Percentiles rank a stretch among this genome's conserved stretches.
Evolutionary conservation across 345 rosid species (phyloP).

Genomic region (Gossypium rotundifolium): DNA sequence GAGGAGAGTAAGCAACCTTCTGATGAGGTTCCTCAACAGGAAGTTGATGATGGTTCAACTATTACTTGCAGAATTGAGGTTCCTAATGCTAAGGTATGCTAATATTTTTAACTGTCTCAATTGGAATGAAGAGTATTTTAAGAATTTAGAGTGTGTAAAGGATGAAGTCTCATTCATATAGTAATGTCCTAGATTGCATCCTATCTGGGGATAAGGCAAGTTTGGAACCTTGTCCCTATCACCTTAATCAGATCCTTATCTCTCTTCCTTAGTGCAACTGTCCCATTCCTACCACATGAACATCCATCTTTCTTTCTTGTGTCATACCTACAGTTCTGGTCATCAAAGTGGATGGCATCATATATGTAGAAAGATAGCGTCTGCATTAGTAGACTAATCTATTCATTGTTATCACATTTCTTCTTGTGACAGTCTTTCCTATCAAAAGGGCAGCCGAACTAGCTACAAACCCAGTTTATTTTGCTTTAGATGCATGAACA

Average conservation of each 20-base stretch:
- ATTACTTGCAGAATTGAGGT: slow-evolving; percentile 56
- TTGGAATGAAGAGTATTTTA: no score
- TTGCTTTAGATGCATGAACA: no score
- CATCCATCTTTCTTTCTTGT: no score
- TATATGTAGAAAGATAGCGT: not conserved
- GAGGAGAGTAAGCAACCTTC: not conserved
- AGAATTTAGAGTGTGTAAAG: not conserved
- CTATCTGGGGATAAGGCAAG: not conserved
- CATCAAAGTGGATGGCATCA: not conserved
- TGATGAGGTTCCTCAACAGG: slow-evolving; percentile 13
- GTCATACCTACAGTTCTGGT: not conserved
- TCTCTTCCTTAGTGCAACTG: not conserved
- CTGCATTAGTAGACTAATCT: no score
- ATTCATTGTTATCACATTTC: no score
- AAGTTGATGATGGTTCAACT: slow-evolving; percentile 29
- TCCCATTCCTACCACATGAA: not conserved
- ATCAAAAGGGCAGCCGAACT: no score
- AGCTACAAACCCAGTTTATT: no score
- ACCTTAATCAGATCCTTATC: not conserved
- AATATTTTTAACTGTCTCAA: not conserved
- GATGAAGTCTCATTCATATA: not conserved
- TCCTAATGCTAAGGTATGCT: slow-evolving; percentile 74
- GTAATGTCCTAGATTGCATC: not conserved
- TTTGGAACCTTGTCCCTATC: not conserved
- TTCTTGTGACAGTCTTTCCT: no score